Percentiles rank a stretch among this genome's conserved stretches.
phyloP scores from a whole-genome alignment of 2,329 filamentous ascomycete species.

The Waltergamsia citrina region DNA sequence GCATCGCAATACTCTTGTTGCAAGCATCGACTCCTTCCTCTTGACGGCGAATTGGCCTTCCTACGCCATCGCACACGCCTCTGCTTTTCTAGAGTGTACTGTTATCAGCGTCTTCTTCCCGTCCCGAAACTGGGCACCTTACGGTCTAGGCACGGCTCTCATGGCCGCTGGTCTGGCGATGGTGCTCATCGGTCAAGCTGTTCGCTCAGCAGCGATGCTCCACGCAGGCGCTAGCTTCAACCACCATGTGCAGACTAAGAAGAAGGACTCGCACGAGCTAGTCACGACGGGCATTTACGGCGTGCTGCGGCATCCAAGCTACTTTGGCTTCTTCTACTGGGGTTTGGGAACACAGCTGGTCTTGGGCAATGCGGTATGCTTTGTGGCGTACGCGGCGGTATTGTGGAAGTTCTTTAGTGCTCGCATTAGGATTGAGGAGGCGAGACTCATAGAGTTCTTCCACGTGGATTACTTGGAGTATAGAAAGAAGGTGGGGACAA shows the following conservation, averaged over 20 bases:
- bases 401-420: slow-evolving; percentile 78
- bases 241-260: slow-evolving; percentile 68
- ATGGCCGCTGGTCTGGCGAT: slow-evolving; percentile 51
- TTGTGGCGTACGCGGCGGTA: slow-evolving; percentile 62
- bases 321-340: slow-evolving; percentile 99
- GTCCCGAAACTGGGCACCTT: slow-evolving; percentile 31
- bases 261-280: slow-evolving; percentile 61
- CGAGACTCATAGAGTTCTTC: slow-evolving; percentile 71
- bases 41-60: slow-evolving; percentile 74
- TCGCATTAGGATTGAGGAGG: slow-evolving; percentile 72
- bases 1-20: slow-evolving; percentile 66
- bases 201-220: slow-evolving; percentile 77
- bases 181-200: slow-evolving; percentile 60
- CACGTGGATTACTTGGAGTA: slow-evolving; percentile 73
- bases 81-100: slow-evolving; percentile 65
- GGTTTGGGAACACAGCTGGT: slow-evolving; percentile 88
- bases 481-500: slow-evolving; percentile 58
- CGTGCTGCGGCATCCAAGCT: slow-evolving; percentile 73
- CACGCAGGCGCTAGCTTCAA: slow-evolving; percentile 90
- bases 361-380: slow-evolving; percentile 74
- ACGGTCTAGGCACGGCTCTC: slow-evolving; percentile 24
- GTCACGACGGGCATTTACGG: slow-evolving; percentile 77
- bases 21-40: slow-evolving; percentile 68
- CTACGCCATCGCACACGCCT: slow-evolving; percentile 74
- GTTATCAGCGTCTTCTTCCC: slow-evolving; percentile 50